Percentiles rank a stretch among this genome's conserved stretches.
Evolutionary conservation across 2,329 filamentous ascomycete species (phyloP).

Genomic region (Neophaeococcomyces aloes): DNA sequence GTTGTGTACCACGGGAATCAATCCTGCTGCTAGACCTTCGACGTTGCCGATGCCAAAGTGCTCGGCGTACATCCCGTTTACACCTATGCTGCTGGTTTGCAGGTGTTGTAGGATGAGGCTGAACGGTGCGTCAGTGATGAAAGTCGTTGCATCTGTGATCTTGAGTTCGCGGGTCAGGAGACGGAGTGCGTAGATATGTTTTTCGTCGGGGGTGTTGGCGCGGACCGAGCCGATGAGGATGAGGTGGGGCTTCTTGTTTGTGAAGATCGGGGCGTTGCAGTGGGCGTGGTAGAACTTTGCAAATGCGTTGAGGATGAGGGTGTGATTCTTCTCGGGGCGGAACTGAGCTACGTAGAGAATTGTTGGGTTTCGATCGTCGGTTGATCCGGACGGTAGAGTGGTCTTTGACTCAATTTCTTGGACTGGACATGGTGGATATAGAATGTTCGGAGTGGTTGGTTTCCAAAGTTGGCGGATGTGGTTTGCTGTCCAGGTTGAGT

Average conservation of each 20-base stretch:
- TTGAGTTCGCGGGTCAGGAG: constrained; percentile 76
- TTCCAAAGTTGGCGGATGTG: constrained; percentile 73
- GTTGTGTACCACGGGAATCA: constrained; percentile 87
- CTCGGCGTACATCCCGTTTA: constrained; percentile 99
- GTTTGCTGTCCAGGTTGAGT: constrained; percentile 83
- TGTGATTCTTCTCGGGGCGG: constrained; percentile 92
- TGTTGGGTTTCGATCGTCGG: constrained; percentile 50
- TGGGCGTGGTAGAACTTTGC: constrained; percentile 56
- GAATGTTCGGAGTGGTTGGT: constrained; percentile 37
- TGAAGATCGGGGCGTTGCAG: constrained; percentile 39
- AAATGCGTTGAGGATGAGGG: constrained; percentile 75
- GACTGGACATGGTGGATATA: constrained; percentile 90
- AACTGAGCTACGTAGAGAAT: constrained; percentile 96
- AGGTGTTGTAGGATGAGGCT: constrained; percentile 74
- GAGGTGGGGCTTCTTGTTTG: constrained; percentile 46
- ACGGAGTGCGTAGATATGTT: constrained; percentile 70
- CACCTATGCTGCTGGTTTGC: constrained; percentile 65
- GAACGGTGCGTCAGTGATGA: constrained; percentile 85
- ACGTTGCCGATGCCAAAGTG: constrained; percentile 98
- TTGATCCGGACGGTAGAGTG: constrained; percentile 49
- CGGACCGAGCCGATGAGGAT: constrained; percentile 89
- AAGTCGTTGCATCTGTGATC: constrained; percentile 74
- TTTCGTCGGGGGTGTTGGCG: constrained; percentile 46
- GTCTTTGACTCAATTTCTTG: constrained; percentile 68
- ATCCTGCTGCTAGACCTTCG: constrained; percentile 89